A percentile compares a stretch with the other conserved stretches of the same genome.
phyloP scores from a whole-genome alignment of 2,329 filamentous ascomycete species.

The Diaporthe ilicicola region DNA sequence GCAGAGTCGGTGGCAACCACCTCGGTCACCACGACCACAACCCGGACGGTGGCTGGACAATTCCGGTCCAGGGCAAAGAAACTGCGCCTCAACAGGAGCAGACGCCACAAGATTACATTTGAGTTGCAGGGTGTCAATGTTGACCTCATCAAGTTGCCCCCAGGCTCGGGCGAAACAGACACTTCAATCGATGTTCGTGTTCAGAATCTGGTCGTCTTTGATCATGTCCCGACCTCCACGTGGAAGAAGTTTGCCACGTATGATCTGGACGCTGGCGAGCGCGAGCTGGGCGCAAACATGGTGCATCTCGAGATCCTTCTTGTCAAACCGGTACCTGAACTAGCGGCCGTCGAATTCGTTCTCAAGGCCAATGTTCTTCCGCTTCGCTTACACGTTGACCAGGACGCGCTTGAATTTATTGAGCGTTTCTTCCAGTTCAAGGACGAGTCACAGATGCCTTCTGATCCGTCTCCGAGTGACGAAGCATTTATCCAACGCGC shows the following conservation, averaged over 20 bases:
- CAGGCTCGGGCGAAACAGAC: conserved; percentile 80
- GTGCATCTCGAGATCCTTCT: conserved; percentile 88
- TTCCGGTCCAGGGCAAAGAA: conserved; percentile 57
- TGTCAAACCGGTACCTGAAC: conserved; percentile 83
- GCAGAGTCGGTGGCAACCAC: conserved; percentile 89
- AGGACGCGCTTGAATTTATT: conserved; percentile 96
- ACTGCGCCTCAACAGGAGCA: conserved; percentile 83
- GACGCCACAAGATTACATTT: conserved; percentile 93
- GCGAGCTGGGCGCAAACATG: conserved; percentile 89
- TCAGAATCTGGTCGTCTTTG: conserved; percentile 86
- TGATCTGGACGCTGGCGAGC: conserved; percentile 84
- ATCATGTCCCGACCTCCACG: conserved; percentile 92
- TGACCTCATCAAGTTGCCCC: conserved; percentile 83
- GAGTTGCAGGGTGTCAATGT: conserved; percentile 86
- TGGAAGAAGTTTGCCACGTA: conserved; percentile 99
- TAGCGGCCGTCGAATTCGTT: conserved; percentile 90
- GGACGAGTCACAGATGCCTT: conserved; percentile 69
- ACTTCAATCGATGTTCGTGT: conserved; percentile 88
- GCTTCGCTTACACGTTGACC: conserved; percentile 91
- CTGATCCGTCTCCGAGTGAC: conserved; percentile 70
- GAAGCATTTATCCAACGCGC: conserved; percentile 88
- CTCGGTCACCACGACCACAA: conserved; percentile 68
- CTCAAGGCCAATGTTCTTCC: conserved; percentile 82
- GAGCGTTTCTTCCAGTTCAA: conserved; percentile 98
- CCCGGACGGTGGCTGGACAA: conserved; percentile 53